A percentile compares a stretch with the other conserved stretches of the same genome.
Conservation (phyloP, 768 basidiomycete genomes). For the Pleurotus platypus region DNA sequence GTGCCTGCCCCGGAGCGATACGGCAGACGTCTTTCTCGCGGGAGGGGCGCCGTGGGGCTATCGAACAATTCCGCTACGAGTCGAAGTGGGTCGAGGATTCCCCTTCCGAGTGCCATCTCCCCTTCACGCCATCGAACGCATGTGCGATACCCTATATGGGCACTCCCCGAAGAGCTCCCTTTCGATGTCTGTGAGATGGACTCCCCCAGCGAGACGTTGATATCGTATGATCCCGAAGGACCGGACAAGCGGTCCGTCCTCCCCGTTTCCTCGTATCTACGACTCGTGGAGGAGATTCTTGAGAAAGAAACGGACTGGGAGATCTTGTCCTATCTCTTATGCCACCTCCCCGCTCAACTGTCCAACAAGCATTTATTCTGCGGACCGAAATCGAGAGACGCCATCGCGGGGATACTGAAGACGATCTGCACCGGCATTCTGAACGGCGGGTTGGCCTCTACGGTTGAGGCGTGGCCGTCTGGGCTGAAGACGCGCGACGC, state of each 20-base stretch:
- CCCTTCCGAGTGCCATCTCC: slow-evolving; percentile 16
- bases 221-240: slow-evolving; percentile 57
- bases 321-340: slow-evolving; percentile 85
- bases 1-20: slow-evolving; percentile 45
- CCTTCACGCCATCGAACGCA: slow-evolving; percentile 5
- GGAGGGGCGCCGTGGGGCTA: slow-evolving; percentile 39
- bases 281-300: slow-evolving; percentile 58
- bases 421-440: slow-evolving; percentile 65
- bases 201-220: slow-evolving; percentile 62
- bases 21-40: slow-evolving; percentile 48
- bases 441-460: slow-evolving; percentile 50
- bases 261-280: slow-evolving; percentile 73
- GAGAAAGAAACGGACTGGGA: slow-evolving; percentile 87
- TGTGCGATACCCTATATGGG: slow-evolving; percentile 54
- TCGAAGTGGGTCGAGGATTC: slow-evolving; percentile 60
- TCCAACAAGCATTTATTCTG: slow-evolving; percentile 97
- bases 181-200: slow-evolving; percentile 55
- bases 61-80: slow-evolving; percentile 43
- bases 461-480: slow-evolving; percentile 55
- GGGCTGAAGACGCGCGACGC: slow-evolving; percentile 75
- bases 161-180: slow-evolving; percentile 59
- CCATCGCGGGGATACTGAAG: slow-evolving; percentile 61
- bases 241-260: slow-evolving; percentile 46
- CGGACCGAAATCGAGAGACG: slow-evolving; percentile 72
- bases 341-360: slow-evolving; percentile 87